phyloP scores from a whole-genome alignment of 306 rosid genomes.

The Abrus precatorius region DNA sequence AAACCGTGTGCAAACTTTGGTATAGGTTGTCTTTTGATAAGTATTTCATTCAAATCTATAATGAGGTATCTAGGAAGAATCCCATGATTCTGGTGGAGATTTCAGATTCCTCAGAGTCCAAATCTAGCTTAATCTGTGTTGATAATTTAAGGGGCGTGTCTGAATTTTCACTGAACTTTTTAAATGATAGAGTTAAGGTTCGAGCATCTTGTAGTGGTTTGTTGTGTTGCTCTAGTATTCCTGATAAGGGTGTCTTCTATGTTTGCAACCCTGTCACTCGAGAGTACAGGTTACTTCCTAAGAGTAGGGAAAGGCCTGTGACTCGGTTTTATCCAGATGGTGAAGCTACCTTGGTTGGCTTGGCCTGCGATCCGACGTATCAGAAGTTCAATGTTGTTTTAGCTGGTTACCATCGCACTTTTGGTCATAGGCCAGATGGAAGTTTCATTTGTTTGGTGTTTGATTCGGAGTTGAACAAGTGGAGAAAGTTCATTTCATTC shows the following conservation, averaged over 20 bases:
- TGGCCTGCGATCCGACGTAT: constrained; percentile 62
- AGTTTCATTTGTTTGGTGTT: constrained; percentile 78
- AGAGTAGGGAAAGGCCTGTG: constrained; percentile 82
- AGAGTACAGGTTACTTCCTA: constrained; percentile 79
- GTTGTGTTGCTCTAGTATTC: constrained; percentile 88
- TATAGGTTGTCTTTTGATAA: constrained; percentile 65
- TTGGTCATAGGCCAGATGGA: constrained; percentile 85
- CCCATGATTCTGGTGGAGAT: constrained; percentile 77
- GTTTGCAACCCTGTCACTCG: constrained; percentile 88
- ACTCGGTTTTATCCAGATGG: constrained; percentile 84
- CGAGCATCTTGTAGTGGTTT: constrained; percentile 88
- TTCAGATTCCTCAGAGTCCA: constrained; percentile 67
- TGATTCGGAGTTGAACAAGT: constrained; percentile 78
- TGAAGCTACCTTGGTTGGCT: constrained; percentile 81
- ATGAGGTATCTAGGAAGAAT: constrained; percentile 71
- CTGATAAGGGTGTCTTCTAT: constrained; percentile 82
- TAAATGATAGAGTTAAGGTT: constrained; percentile 80
- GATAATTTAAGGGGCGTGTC: constrained; percentile 78
- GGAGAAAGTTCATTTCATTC: constrained; percentile 78
- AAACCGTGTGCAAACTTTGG: constrained; percentile 79
- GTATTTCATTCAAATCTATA: constrained; percentile 69
- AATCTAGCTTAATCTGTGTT: constrained; percentile 77
- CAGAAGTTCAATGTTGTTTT: constrained; percentile 76
- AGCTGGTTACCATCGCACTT: constrained; percentile 72
- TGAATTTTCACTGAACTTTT: constrained; percentile 69